Evolutionary conservation across 1,284 basidiomycete genomes (phyloP), one percentile per base, ranked within the genome.

Genomic region (Sanguinoderma infundibulare): DNA sequence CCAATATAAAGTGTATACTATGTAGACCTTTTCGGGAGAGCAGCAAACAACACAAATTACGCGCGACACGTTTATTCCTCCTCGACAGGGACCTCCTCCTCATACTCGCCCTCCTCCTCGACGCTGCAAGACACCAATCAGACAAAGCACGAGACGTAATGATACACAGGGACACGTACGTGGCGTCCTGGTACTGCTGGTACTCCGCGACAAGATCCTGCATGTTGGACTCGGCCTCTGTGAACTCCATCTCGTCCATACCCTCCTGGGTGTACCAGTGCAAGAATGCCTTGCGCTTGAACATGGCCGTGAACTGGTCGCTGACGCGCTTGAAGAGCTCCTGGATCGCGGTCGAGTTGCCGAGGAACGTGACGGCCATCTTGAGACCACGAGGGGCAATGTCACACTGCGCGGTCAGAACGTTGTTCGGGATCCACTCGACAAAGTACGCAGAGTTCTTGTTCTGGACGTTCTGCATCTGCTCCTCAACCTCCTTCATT

Each of bases 201-300:
- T 97, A 96, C 79, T 96, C 94, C 58, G 93, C 93, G 66, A 95
- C 91, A 60, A 96, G 82, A 82, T 96, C 94, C 77, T 95, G 93
- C 92, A 97, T 95, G 86, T 97, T 97, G 68, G 92, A 95, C 81
- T 98, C 95, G 61, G 95, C 95, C 79, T 98, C 95, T 66, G 95
- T 96, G 85, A 94, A 94, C 86, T 95, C 95, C 91, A 98, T 95
- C 87, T 98, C 96, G 79, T 98, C 96, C 96, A 98, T 98, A 78
- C 96, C 96, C 84, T 97, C 95, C 75, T 96, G 94, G 49, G 95
- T 98, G 82, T 98, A 97, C 94, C 96, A 98, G 80, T 98, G 96
- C 86, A 98, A 90, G 91, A 98, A 98, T 46, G 96, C 96, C 84
- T 98, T 98, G 77, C 96, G 87, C 84, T 96, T 92, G 90, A 98